Evolutionary conservation across 208 protist species (phyloP).

Genomic region (Novymonas esmeraldas): DNA sequence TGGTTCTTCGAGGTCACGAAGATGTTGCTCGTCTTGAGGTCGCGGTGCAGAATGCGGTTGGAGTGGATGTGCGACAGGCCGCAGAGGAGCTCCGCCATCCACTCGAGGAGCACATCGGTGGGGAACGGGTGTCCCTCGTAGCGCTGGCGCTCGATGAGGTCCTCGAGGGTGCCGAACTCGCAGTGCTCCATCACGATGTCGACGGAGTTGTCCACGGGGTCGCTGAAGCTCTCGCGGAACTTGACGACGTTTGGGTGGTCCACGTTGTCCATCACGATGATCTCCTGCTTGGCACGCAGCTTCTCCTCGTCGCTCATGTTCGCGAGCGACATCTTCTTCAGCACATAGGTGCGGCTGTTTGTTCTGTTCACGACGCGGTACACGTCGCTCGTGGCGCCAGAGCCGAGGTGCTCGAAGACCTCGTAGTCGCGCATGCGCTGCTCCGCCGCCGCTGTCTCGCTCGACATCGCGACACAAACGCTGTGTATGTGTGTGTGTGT

Average conservation of each 20-base stretch:
- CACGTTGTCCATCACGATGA: constrained; percentile 87
- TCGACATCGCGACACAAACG: neutral
- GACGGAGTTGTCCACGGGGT: constrained; percentile 50
- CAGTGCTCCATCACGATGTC: constrained; percentile 94
- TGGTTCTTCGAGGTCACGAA: constrained; percentile 91
- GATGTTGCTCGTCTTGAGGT: constrained; percentile 95
- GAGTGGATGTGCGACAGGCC: constrained; percentile 89
- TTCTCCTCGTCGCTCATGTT: constrained; percentile 76
- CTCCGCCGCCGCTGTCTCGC: constrained; percentile 21
- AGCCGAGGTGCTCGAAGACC: constrained; percentile 69
- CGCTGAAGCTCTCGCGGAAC: constrained; percentile 86
- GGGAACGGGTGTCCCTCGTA: constrained; percentile 66
- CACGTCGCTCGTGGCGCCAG: constrained; percentile 68
- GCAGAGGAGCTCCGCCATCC: constrained; percentile 89
- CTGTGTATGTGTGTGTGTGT: neutral
- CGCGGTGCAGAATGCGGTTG: constrained; percentile 87
- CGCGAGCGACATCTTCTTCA: constrained; percentile 85
- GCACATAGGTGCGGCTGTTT: constrained; percentile 65
- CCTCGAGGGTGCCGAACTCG: constrained; percentile 77
- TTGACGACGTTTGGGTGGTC: constrained; percentile 92
- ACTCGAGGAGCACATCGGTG: constrained; percentile 79
- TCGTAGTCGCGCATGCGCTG: constrained; percentile 59
- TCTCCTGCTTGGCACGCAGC: constrained; percentile 80
- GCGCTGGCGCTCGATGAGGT: constrained; percentile 85
- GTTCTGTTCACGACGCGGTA: constrained; percentile 64